phyloP scores from a whole-genome alignment of 2,329 filamentous ascomycete species.

The Aureobasidium mangrovei region DNA sequence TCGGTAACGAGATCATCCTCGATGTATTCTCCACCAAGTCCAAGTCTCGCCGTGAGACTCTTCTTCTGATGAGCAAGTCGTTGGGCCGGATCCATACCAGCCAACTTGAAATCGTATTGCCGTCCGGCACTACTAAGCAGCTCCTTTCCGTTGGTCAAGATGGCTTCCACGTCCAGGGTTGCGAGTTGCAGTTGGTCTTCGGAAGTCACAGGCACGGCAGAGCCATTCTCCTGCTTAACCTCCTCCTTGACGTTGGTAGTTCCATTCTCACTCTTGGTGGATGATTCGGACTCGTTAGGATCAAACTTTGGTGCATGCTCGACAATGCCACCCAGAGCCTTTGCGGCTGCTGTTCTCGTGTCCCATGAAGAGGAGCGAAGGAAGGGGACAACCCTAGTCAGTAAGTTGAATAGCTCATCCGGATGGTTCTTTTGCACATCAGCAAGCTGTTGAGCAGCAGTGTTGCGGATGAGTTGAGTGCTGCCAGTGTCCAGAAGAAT shows the following conservation, averaged over 20 bases:
- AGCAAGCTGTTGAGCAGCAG: slow-evolving; percentile 89
- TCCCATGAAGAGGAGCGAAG: slow-evolving; percentile 95
- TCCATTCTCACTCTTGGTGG: slow-evolving; percentile 38
- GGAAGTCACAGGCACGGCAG: slow-evolving; percentile 26
- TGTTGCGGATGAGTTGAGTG: slow-evolving; percentile 91
- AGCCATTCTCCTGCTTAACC: slow-evolving; percentile 50
- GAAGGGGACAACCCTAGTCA: slow-evolving; percentile 91
- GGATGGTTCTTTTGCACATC: slow-evolving; percentile 98
- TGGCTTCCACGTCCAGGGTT: slow-evolving; percentile 65
- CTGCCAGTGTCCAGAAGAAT: slow-evolving; percentile 78
- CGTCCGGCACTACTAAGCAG: slow-evolving; percentile 73
- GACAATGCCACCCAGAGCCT: slow-evolving; percentile 88
- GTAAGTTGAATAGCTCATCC: slow-evolving; percentile 91
- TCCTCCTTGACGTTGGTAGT: slow-evolving; percentile 24
- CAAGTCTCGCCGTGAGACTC: slow-evolving; percentile 70
- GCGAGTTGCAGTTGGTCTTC: slow-evolving; percentile 63
- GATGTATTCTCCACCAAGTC: slow-evolving; percentile 72
- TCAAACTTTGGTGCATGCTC: slow-evolving; percentile 82
- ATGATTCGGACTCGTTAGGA: slow-evolving; percentile 67
- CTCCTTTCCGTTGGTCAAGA: slow-evolving; percentile 76
- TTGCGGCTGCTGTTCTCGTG: slow-evolving; percentile 84
- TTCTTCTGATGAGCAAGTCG: slow-evolving; percentile 84
- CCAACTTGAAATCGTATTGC: slow-evolving; percentile 75
- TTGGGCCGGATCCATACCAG: slow-evolving; percentile 69
- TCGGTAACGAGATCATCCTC: slow-evolving; percentile 73